These are phyloP conservation scores for Gastroboletus turbinatus DNA, from an alignment of 1,284 basidiomycete genomes.

Conservation along the genomic window DNA sequence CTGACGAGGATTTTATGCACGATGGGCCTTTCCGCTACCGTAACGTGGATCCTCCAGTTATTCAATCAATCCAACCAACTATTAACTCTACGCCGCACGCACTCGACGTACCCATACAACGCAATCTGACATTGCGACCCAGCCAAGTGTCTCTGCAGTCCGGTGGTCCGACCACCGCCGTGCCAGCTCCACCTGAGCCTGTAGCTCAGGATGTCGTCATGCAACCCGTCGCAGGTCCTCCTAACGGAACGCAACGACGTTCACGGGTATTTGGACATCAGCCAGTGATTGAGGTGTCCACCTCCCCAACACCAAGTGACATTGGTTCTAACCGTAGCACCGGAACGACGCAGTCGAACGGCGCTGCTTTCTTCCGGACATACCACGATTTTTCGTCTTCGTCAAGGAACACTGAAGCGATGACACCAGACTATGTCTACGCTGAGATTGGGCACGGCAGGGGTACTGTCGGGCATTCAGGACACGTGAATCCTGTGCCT, in stretches of 20 bases:
- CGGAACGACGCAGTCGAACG: constrained; percentile 53
- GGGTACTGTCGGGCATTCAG: constrained; percentile 40
- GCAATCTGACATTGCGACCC: constrained; percentile 28
- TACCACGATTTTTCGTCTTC: constrained; percentile 48
- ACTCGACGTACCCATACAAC: constrained; percentile 35
- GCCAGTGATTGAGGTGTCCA: constrained; percentile 60
- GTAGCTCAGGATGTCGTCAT: constrained; percentile 17
- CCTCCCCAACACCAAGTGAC: constrained; percentile 60
- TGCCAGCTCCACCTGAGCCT: constrained; percentile 5
- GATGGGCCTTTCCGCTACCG: constrained; percentile 32
- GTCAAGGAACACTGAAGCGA: constrained; percentile 51
- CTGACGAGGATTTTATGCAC: constrained; percentile 38
- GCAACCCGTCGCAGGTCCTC: constrained; percentile 15
- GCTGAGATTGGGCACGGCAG: constrained; percentile 77
- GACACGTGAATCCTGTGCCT: constrained; percentile 15
- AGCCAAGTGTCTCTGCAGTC: constrained; percentile 14
- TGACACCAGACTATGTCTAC: constrained; percentile 71
- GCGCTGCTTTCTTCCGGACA: constrained; percentile 58
- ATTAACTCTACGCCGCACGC: constrained; percentile 18
- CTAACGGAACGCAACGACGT: constrained; percentile 30
- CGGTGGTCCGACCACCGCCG: constrained; percentile 3
- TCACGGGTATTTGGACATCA: constrained; percentile 52
- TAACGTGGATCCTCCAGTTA: constrained; percentile 6
- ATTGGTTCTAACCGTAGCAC: constrained; percentile 54
- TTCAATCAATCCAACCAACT: constrained; percentile 33